These are phyloP conservation scores for Fraxinus platypoda DNA, from an alignment of 305 asterid species.

Conservation along the genomic window DNA sequence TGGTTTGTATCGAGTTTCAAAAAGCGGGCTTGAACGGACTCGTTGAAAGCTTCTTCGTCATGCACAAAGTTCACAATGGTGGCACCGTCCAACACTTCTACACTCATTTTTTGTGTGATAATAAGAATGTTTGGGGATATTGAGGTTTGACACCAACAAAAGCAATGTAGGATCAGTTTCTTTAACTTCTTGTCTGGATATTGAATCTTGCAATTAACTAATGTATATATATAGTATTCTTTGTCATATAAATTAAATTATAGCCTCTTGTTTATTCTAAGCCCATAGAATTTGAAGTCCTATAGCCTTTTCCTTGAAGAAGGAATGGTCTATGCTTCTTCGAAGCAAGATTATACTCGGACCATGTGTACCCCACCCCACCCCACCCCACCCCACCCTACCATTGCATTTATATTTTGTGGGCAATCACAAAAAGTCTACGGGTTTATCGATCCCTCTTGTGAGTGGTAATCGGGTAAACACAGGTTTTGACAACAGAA, in stretches of 20 bases:
- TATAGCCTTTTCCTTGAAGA: not conserved
- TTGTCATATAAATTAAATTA: not conserved
- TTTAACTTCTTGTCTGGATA: not conserved
- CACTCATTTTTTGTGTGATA: not conserved
- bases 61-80: not conserved
- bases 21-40: not conserved
- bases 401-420: not conserved
- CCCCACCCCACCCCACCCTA: not conserved
- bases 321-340: not conserved
- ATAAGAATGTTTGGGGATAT: not conserved
- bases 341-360: not conserved
- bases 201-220: not conserved
- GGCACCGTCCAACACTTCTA: not conserved
- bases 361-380: not conserved
- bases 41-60: not conserved
- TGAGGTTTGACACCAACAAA: conserved; percentile 2
- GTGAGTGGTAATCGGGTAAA: not conserved
- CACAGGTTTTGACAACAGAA: not conserved
- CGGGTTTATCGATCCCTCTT: not conserved
- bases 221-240: not conserved
- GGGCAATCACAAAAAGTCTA: not conserved
- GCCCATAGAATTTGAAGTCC: conserved; percentile 2
- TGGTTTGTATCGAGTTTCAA: not conserved
- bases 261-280: not conserved
- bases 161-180: not conserved